Percentiles rank a stretch among this genome's conserved stretches.
Evolutionary conservation across 345 rosid species (phyloP).

Genomic region (Eucalyptus sp.): DNA sequence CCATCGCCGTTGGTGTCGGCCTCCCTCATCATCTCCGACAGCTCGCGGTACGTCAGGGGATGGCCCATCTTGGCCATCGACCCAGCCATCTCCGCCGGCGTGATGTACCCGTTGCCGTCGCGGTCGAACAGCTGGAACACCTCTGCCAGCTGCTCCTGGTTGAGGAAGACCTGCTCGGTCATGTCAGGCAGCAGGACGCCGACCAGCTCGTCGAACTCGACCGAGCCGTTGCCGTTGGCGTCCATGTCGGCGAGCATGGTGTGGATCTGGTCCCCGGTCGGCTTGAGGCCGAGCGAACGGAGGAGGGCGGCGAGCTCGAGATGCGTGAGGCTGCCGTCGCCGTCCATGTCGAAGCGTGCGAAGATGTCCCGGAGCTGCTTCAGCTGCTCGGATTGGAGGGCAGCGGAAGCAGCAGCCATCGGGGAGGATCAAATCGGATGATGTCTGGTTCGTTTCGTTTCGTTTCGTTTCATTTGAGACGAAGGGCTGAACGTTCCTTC

Average conservation of each 20-base stretch:
- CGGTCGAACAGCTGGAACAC: constrained; percentile 29
- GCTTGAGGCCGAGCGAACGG: constrained; percentile 79
- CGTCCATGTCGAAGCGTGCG: constrained; percentile 84
- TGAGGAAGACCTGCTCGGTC: constrained; percentile 31
- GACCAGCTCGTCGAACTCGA: constrained; percentile 83
- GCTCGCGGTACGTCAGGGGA: constrained; percentile 23
- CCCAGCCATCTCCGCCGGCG: constrained; percentile 33
- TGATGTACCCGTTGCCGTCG: constrained; percentile 34
- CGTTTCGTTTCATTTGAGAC: background rate
- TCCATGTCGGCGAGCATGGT: constrained; percentile 51
- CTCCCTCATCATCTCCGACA: constrained; percentile 79
- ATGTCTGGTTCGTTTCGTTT: background rate
- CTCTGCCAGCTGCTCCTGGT: constrained; percentile 24
- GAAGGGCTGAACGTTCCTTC: background rate
- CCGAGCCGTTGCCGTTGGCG: constrained; percentile 63
- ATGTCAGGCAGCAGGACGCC: constrained; percentile 55
- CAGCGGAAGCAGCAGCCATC: constrained; percentile 1
- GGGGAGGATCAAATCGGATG: background rate
- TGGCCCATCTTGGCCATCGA: constrained; percentile 38
- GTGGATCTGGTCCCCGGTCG: constrained; percentile 69
- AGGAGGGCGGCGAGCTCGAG: constrained; percentile 90
- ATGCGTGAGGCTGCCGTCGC: constrained; percentile 26
- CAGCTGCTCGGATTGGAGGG: constrained; percentile 39
- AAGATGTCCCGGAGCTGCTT: constrained; percentile 75
- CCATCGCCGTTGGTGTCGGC: constrained; percentile 93